Evolutionary conservation across 1,284 basidiomycete species (phyloP).

Genomic region (Fomitiporia mediterranea): DNA sequence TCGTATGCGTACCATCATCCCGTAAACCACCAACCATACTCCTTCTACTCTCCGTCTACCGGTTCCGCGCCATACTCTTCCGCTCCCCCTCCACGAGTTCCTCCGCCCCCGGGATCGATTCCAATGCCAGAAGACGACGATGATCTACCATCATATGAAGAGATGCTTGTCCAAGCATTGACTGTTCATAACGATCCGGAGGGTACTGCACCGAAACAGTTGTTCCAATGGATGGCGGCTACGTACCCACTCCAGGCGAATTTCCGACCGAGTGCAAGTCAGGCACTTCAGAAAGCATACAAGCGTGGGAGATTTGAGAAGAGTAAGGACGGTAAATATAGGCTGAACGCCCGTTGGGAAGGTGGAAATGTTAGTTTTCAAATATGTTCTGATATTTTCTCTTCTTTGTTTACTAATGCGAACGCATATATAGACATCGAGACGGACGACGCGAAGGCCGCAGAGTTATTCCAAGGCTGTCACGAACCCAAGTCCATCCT

Average conservation of each 20-base stretch:
- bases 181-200: constrained; percentile 53
- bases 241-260: constrained; percentile 80
- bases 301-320: constrained; percentile 74
- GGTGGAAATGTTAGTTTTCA: constrained; percentile 61
- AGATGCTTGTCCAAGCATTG: constrained; percentile 80
- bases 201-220: constrained; percentile 70
- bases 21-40: constrained; percentile 7
- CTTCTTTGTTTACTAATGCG: neutral
- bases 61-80: neutral
- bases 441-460: constrained; percentile 61
- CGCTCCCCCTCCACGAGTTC: neutral
- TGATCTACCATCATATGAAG: constrained; percentile 78
- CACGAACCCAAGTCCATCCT: constrained; percentile 20
- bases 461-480: constrained; percentile 38
- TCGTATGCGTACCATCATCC: neutral
- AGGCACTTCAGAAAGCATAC: constrained; percentile 77
- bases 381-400: neutral
- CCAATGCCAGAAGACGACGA: constrained; percentile 33
- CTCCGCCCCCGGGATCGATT: neutral
- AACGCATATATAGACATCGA: constrained; percentile 45
- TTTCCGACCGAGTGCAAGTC: constrained; percentile 78
- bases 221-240: constrained; percentile 75
- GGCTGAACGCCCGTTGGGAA: constrained; percentile 68
- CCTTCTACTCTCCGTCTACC: neutral
- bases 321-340: constrained; percentile 61